Percentiles rank a stretch among this genome's conserved stretches.
These are phyloP conservation scores for Penicillium paneum DNA, from an alignment of 2,329 filamentous ascomycete genomes.

Conservation along the genomic window DNA sequence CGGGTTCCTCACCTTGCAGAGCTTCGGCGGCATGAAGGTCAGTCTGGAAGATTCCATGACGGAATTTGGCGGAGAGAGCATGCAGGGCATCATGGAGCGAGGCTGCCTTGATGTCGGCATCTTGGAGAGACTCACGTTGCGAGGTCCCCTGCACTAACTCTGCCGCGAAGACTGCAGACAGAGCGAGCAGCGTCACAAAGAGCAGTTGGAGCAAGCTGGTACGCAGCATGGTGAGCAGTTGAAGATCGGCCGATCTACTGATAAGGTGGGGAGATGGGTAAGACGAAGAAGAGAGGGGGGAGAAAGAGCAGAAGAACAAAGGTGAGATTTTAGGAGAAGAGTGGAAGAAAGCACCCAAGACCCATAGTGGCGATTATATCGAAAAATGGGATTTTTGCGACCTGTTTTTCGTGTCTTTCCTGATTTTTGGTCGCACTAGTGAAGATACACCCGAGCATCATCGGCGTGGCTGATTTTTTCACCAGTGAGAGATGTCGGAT, in stretches of 20 bases:
- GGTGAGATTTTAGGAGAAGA: not conserved
- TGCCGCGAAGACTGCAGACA: conserved; percentile 25
- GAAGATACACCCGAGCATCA: not conserved
- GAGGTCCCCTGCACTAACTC: conserved; percentile 16
- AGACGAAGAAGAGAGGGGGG: not conserved
- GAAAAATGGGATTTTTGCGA: too few species aligned
- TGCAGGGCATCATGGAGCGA: conserved; percentile 66
- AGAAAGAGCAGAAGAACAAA: not conserved
- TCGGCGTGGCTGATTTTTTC: conserved; percentile 5
- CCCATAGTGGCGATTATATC: not conserved
- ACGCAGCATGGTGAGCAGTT: conserved; percentile 18
- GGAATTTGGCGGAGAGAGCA: conserved; percentile 60
- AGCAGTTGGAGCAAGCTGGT: conserved; percentile 25
- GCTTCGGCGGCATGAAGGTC: conserved; percentile 63
- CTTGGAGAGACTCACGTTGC: conserved; percentile 45
- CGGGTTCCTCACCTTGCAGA: conserved; percentile 59
- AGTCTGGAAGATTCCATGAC: conserved; percentile 65
- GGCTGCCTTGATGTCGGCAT: conserved; percentile 56
- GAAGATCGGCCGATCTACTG: not conserved
- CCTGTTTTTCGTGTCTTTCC: not conserved
- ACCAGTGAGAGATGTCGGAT: conserved; percentile 5
- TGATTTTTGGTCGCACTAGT: conserved; percentile 3
- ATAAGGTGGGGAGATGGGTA: not conserved
- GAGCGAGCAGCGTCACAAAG: conserved; percentile 26
- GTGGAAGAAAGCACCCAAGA: not conserved